A percentile compares a stretch with the other conserved stretches of the same genome.
phyloP scores from a whole-genome alignment of 148 eudicot genomes.

The Silene uniflora region DNA sequence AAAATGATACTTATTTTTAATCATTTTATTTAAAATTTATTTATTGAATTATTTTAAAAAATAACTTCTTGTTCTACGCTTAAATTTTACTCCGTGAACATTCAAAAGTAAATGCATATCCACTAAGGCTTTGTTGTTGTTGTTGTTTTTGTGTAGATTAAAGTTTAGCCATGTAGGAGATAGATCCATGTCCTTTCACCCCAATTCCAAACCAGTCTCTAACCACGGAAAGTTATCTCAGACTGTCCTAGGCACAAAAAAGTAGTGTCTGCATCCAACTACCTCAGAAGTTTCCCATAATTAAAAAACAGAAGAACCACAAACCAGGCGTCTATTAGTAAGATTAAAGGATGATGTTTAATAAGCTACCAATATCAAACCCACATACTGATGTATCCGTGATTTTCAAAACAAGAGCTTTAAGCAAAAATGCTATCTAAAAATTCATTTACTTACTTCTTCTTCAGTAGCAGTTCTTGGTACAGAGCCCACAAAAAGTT shows the following conservation, averaged over 20 bases:
- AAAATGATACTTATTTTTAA: too few relatives aligned
- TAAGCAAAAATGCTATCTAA: not conserved
- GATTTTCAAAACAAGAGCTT: not conserved
- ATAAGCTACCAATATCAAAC: not conserved
- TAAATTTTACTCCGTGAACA: too few relatives aligned
- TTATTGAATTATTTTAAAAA: too few relatives aligned
- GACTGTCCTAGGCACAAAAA: not conserved
- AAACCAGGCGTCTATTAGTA: not conserved
- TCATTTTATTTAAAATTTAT: too few relatives aligned
- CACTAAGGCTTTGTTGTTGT: not conserved
- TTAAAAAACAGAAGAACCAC: not conserved
- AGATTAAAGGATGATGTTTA: not conserved
- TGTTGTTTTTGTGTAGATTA: not conserved
- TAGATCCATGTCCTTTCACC: not conserved
- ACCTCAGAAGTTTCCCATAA: not conserved
- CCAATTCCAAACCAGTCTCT: not conserved
- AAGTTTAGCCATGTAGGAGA: not conserved
- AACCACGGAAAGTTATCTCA: not conserved
- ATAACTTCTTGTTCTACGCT: too few relatives aligned
- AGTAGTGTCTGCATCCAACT: not conserved
- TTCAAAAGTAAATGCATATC: not conserved
- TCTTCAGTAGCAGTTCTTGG: slow-evolving; percentile 84
- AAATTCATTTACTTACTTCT: slow-evolving; percentile 51
- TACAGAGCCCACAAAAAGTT: slow-evolving; percentile 90
- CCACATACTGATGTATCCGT: not conserved